Percentiles rank a stretch among this genome's conserved stretches.
Conservation (phyloP, 306 rosid species). For the Vigna reflexopilosa region DNA sequence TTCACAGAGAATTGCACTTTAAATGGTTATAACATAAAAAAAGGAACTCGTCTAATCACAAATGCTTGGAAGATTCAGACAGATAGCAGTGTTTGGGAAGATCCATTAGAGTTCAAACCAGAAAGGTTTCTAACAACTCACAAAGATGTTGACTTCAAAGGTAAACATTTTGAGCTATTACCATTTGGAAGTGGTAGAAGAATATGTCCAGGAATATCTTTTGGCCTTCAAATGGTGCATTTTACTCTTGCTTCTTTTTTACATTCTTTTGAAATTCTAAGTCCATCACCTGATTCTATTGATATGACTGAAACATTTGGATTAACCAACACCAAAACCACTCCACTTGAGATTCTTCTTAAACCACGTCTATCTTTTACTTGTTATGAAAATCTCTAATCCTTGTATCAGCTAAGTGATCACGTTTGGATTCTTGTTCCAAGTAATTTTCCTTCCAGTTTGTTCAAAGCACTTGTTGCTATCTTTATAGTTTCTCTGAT, state of each 20-base stretch:
- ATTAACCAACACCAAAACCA: constrained; percentile 18
- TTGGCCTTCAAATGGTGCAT: constrained; percentile 20
- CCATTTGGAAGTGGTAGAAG: constrained; percentile 50
- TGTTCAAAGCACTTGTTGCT: background rate
- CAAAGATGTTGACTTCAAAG: constrained; percentile 38
- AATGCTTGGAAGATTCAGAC: constrained; percentile 39
- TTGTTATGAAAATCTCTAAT: background rate
- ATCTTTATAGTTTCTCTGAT: background rate
- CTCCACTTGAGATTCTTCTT: background rate
- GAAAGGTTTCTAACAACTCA: constrained; percentile 44
- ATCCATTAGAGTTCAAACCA: constrained; percentile 42
- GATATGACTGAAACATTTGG: constrained; percentile 37
- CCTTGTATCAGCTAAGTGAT: background rate
- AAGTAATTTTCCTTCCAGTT: no score
- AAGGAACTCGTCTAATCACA: constrained; percentile 36
- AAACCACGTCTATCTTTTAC: constrained; percentile 20
- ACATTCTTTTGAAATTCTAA: background rate
- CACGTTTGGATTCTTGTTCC: background rate
- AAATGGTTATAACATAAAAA: constrained; percentile 9
- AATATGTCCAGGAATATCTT: constrained; percentile 27
- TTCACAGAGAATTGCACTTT: constrained; percentile 22
- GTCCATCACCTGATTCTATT: background rate
- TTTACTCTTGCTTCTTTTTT: constrained; percentile 30
- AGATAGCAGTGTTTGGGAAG: constrained; percentile 18
- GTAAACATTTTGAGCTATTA: constrained; percentile 39